Evolutionary conservation across 208 protist genomes (phyloP), one percentile per base, ranked within the genome.

Genomic region (Leishmania tarentolae): DNA sequence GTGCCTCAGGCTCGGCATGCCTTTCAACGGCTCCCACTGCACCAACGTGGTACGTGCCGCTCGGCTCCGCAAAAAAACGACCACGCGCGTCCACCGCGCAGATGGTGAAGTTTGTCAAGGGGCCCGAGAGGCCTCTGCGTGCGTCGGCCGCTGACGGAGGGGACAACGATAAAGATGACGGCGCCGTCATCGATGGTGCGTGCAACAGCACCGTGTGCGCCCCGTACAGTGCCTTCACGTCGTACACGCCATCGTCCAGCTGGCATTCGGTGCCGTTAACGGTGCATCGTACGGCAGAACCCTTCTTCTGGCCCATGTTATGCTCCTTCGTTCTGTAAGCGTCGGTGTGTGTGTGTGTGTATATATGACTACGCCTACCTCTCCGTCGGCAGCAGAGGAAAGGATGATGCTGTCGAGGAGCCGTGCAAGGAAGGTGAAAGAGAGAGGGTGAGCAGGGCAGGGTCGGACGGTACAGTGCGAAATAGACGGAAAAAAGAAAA

Each of bases 1-100:
- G 40, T 40, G 11, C 17, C 56, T 15, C 66, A 15, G 19, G 19
- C n/a, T 71, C 66, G 28, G 66, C 66, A 35, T 42, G 66, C 66
- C 28, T 17, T 50, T 44, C 24, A 50, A 73, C 44, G 11, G 46
- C 46, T 44, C 56, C 11, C 13, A 78, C 15, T 3, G 69, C 75
- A 37, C 69, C 79, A 21, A 88, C 84, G 28, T 78, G 70, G 78
- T 95, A 95, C 3, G 42, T 71, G 6, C 59, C 76, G 24, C 86
- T 83, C 1, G 88, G 75, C 61, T 83, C 80, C 2, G 93, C 90
- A 8, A 87, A 50, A 81, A 92, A 95, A 13, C 82, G 80, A 4
- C 91, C 91, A 7, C 72, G 69, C 24, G 84, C 83, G 69, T 95
- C 88, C 50, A 93, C 89, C 7, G 91, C 86, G 15, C 86, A 82